A percentile compares a stretch with the other conserved stretches of the same genome.
Evolutionary conservation across 1,284 basidiomycete species (phyloP).

Genomic region (Fomitopsis pinicola): DNA sequence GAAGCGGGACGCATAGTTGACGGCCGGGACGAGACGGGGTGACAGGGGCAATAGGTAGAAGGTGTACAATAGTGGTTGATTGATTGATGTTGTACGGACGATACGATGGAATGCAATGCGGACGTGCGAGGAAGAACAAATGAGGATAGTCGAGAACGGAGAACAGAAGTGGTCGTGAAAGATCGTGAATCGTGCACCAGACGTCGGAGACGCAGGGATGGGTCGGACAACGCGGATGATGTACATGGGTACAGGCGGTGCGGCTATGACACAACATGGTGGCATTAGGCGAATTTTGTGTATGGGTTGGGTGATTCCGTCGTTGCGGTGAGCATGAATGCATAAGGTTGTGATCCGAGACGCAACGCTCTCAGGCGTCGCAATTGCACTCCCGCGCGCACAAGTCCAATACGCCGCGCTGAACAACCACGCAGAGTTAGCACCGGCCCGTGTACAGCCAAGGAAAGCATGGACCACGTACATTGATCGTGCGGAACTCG

Average conservation of each 20-base stretch:
- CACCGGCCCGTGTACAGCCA: constrained; percentile 1
- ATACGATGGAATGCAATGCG: neutral
- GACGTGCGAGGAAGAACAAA: neutral
- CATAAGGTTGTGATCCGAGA: neutral
- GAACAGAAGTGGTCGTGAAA: neutral
- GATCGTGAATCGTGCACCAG: neutral
- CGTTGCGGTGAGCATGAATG: neutral
- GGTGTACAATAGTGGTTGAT: neutral
- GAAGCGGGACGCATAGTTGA: neutral
- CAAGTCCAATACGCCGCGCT: constrained; percentile 4
- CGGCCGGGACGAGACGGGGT: neutral
- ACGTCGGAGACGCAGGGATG: neutral
- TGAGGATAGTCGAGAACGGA: neutral
- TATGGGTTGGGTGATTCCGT: neutral
- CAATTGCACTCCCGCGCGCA: neutral
- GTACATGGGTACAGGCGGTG: neutral
- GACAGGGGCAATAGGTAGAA: neutral
- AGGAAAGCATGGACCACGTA: constrained; percentile 12
- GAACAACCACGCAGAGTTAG: constrained; percentile 3
- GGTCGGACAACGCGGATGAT: neutral
- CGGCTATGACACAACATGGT: constrained; percentile 4
- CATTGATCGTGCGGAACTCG: constrained; percentile 22
- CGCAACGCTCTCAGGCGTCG: neutral
- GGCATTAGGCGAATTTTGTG: neutral
- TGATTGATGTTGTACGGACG: neutral